Evolutionary conservation across 169 alveolate species (phyloP).

Genomic region (Perkinsus chesapeaki): DNA sequence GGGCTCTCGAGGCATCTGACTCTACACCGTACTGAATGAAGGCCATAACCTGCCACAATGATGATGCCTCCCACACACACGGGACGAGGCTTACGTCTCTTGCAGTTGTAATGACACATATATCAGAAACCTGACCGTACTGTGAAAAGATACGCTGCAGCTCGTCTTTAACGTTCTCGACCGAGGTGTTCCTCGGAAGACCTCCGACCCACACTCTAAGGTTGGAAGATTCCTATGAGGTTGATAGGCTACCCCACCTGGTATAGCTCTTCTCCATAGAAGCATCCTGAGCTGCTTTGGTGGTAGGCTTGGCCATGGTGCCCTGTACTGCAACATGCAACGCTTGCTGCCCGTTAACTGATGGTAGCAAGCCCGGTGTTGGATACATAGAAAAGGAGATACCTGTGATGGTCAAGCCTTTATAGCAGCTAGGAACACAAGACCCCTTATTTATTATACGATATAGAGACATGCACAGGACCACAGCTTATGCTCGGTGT

Average conservation of each 20-base stretch:
- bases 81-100: not conserved
- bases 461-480: not conserved
- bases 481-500: not conserved
- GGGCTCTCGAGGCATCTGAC: not conserved
- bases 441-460: no score
- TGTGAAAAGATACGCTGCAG: not conserved
- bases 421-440: not conserved
- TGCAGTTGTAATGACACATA: not conserved
- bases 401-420: not conserved
- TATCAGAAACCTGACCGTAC: not conserved
- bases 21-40: not conserved
- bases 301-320: not conserved
- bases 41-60: not conserved
- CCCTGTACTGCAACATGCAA: not conserved
- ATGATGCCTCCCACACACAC: not conserved
- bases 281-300: not conserved
- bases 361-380: not conserved
- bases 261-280: not conserved
- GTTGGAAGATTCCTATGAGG: not conserved
- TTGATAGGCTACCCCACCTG: not conserved
- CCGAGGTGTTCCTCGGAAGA: not conserved
- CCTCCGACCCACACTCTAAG: not conserved
- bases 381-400: not conserved
- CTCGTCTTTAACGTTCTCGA: not conserved
- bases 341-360: not conserved